phyloP scores from a whole-genome alignment of 352 stramenopile genomes.

The Phytophthora hybrid region DNA sequence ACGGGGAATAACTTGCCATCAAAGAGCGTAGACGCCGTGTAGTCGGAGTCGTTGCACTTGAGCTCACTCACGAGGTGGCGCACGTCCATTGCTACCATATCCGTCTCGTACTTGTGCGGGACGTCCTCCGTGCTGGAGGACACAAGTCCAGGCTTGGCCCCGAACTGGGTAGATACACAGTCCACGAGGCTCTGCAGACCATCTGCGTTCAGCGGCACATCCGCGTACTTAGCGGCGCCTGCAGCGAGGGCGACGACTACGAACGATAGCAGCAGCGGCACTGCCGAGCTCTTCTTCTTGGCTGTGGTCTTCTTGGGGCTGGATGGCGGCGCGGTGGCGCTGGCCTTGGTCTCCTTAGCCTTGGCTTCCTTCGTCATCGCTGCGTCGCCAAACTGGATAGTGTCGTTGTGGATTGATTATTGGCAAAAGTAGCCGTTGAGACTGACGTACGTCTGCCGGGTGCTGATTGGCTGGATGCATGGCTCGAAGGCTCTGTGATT shows the following conservation, averaged over 20 bases:
- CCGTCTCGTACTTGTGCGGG: constrained; percentile 70
- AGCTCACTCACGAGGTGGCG: constrained; percentile 41
- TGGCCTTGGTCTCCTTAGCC: not conserved
- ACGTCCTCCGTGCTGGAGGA: constrained; percentile 21
- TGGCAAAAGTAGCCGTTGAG: constrained; percentile 2
- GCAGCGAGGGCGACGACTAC: constrained; percentile 32
- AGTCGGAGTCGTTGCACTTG: constrained; percentile 49
- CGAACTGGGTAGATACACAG: constrained; percentile 18
- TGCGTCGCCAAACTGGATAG: constrained; percentile 12
- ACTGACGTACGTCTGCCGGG: constrained; percentile 18
- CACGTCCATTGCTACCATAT: constrained; percentile 50
- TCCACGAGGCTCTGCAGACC: constrained; percentile 30
- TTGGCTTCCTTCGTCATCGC: constrained; percentile 33
- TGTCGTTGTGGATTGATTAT: too few species aligned
- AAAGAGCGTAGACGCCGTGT: constrained; percentile 46
- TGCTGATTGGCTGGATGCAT: constrained; percentile 29
- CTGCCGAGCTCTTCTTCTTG: constrained; percentile 28
- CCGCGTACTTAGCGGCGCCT: constrained; percentile 34
- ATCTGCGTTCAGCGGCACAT: constrained; percentile 37
- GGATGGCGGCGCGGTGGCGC: not conserved
- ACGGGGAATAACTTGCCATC: constrained; percentile 51
- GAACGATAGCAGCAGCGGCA: constrained; percentile 36
- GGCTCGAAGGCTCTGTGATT: constrained; percentile 21
- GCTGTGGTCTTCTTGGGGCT: constrained; percentile 18
- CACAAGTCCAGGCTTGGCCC: constrained; percentile 12